phyloP scores from a whole-genome alignment of 495 filamentous ascomycete species.

The Diplogelasinospora grovesii region DNA sequence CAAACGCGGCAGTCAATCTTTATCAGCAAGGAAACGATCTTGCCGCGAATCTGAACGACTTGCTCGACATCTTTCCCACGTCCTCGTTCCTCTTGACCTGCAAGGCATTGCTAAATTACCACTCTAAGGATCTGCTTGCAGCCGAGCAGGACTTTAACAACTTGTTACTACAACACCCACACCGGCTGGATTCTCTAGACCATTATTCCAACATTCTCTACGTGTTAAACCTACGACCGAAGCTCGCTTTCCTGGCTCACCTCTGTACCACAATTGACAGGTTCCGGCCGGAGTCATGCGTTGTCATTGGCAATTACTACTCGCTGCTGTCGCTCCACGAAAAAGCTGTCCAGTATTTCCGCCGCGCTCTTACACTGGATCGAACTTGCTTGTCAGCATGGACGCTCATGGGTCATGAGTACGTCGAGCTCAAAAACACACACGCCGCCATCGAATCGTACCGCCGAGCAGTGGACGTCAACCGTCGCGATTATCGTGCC shows the following conservation, averaged over 20 bases:
- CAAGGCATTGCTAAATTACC: slow-evolving; percentile 80
- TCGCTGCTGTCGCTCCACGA: slow-evolving; percentile 88
- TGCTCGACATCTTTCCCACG: slow-evolving; percentile 74
- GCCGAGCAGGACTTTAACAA: slow-evolving; percentile 79
- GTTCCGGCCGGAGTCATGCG: slow-evolving; percentile 95
- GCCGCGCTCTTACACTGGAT: slow-evolving; percentile 90
- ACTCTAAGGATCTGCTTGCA: slow-evolving; percentile 85
- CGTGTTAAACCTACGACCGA: slow-evolving; percentile 78
- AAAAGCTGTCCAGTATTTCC: slow-evolving; percentile 97
- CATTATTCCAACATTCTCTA: slow-evolving; percentile 97
- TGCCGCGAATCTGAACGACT: slow-evolving; percentile 64
- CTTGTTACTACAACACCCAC: slow-evolving; percentile 73
- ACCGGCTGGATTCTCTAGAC: slow-evolving; percentile 84
- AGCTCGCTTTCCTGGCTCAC: slow-evolving; percentile 87
- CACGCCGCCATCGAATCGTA: slow-evolving; percentile 98
- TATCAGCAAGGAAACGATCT: slow-evolving; percentile 74
- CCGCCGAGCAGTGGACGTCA: slow-evolving; percentile 90
- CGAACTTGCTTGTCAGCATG: slow-evolving; percentile 88
- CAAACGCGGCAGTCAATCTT: slow-evolving; percentile 82
- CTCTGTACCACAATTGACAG: slow-evolving; percentile 84
- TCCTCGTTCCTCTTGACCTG: slow-evolving; percentile 87
- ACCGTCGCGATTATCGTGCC: slow-evolving; percentile 92
- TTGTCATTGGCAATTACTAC: slow-evolving; percentile 97
- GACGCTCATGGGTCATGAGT: slow-evolving; percentile 99
- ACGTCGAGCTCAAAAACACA: slow-evolving; percentile 98